Evolutionary conservation across 495 filamentous ascomycete genomes (phyloP).

Genomic region (Pyronema domesticum): DNA sequence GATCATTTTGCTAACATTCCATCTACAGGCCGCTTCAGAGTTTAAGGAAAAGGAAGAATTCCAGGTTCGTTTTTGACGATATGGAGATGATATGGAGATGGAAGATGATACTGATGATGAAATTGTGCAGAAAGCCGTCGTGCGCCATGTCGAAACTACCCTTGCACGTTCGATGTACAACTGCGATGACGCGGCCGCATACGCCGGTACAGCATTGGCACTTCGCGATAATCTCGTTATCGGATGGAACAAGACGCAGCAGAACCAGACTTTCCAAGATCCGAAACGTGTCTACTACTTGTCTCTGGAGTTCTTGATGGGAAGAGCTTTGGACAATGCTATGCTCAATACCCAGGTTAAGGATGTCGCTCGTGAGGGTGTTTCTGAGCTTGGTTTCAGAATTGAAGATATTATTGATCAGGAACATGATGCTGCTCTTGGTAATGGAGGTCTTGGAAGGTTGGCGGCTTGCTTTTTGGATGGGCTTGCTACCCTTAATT

Average conservation of each 20-base stretch:
- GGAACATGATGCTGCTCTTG: constrained; percentile 89
- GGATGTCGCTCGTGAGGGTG: constrained; percentile 67
- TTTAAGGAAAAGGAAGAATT: constrained; percentile 65
- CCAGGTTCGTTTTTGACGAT: constrained; percentile 30
- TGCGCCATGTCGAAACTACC: constrained; percentile 91
- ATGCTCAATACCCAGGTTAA: constrained; percentile 92
- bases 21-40: constrained; percentile 37
- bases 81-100: neutral
- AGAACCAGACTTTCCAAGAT: constrained; percentile 77
- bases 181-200: constrained; percentile 90
- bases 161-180: constrained; percentile 93
- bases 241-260: constrained; percentile 95
- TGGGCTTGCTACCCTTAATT: constrained; percentile 84
- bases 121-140: constrained; percentile 47
- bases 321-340: constrained; percentile 86
- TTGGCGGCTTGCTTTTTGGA: constrained; percentile 94
- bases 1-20: neutral
- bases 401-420: constrained; percentile 91
- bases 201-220: constrained; percentile 74
- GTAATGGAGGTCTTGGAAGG: constrained; percentile 88
- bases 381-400: constrained; percentile 79
- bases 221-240: constrained; percentile 85
- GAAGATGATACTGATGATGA: constrained; percentile 4
- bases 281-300: constrained; percentile 93
- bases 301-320: constrained; percentile 94